Evolutionary conservation across 2,329 filamentous ascomycete species (phyloP).

Genomic region (Calonectria ilicicola): DNA sequence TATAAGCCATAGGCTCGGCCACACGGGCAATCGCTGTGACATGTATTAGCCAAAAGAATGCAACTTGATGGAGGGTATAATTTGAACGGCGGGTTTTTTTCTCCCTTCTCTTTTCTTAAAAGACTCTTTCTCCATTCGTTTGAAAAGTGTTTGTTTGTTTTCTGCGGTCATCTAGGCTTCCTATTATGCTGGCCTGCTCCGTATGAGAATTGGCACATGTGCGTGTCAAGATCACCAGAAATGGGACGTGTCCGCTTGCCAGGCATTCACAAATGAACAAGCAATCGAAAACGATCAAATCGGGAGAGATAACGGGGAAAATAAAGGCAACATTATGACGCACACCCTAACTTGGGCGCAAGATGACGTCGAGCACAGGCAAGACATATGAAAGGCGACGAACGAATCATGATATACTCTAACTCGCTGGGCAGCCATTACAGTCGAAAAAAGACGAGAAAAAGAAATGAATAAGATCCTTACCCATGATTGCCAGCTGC

Average conservation of each 20-base stretch:
- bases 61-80: constrained; percentile 19
- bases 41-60: constrained; percentile 47
- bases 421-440: background rate
- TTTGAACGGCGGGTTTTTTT: constrained; percentile 25
- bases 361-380: background rate
- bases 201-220: constrained; percentile 35
- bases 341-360: background rate
- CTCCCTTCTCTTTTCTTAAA: background rate
- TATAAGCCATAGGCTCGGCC: constrained; percentile 79
- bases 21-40: constrained; percentile 79
- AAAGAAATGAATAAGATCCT: constrained; percentile 43
- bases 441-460: background rate
- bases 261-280: background rate
- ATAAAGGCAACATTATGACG: background rate
- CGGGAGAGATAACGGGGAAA: background rate
- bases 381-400: background rate
- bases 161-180: background rate
- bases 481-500: constrained; percentile 84
- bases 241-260: background rate
- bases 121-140: too few relatives aligned
- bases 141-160: background rate
- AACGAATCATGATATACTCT: background rate
- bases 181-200: constrained; percentile 23
- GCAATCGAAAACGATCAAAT: background rate
- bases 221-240: constrained; percentile 11